A percentile compares a stretch with the other conserved stretches of the same genome.
Conservation (phyloP, 2,329 filamentous ascomycete genomes). For the Cladosporium colombiae region DNA sequence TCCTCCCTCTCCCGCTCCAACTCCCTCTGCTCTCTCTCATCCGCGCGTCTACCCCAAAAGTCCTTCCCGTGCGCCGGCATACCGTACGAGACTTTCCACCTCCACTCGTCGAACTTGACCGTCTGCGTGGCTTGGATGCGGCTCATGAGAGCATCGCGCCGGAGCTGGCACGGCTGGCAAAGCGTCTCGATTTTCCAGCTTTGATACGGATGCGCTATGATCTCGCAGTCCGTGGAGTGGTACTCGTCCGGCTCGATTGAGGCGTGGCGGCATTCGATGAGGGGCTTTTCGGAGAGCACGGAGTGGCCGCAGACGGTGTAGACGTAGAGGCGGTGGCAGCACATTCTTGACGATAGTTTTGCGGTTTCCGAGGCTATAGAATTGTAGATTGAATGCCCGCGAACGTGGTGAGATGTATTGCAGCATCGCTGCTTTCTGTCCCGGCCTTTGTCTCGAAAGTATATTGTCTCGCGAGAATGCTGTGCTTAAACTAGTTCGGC, state of each 20-base stretch:
- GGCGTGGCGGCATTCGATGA: conserved; percentile 39
- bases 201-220: conserved; percentile 40
- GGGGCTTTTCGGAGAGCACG: conserved; percentile 35
- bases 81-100: conserved; percentile 45
- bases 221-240: conserved; percentile 32
- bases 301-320: conserved; percentile 47
- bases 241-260: conserved; percentile 27
- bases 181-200: conserved; percentile 37
- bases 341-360: conserved; percentile 36
- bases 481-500: conserved; percentile 5
- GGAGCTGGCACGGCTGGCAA: conserved; percentile 36
- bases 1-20: conserved; percentile 24
- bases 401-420: neutral
- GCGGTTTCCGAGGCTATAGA: neutral
- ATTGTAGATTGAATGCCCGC: neutral
- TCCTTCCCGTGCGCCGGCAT: conserved; percentile 34
- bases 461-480: conserved; percentile 16
- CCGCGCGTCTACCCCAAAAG: conserved; percentile 31
- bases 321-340: conserved; percentile 46
- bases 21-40: conserved; percentile 29
- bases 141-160: conserved; percentile 32
- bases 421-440: neutral
- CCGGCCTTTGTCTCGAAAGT: conserved; percentile 2
- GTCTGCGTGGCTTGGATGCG: conserved; percentile 31
- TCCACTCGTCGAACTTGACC: conserved; percentile 42